Evolutionary conservation across 2,329 filamentous ascomycete genomes (phyloP), one percentile per base, ranked within the genome.

Genomic region (Chaetomiaceae sp.): DNA sequence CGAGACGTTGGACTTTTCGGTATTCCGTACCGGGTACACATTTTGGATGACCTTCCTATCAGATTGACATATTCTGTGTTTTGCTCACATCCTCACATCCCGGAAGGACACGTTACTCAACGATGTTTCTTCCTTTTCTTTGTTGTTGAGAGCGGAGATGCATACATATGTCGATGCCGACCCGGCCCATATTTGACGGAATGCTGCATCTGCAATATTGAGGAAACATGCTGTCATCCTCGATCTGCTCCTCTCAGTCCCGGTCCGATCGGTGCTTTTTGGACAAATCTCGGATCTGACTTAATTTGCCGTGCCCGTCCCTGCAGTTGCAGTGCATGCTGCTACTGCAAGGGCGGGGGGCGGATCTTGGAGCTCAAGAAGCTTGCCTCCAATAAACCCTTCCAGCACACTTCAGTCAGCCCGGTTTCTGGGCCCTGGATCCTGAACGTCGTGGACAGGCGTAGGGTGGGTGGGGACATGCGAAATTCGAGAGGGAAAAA

Each of bases 371-470:
- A n/a, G n/a, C n/a, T n/a, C n/a, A n/a, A n/a, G n/a, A n/a, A n/a
- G n/a, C n/a, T n/a, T n/a, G n/a, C n/a, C n/a, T n/a, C n/a, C n/a
- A n/a, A n/a, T n/a, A n/a, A n/a, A n/a, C n/a, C n/a, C n/a, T 33
- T 23, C n/a, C 42, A 41, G 38, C 31, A 25, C n/a, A 9, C 25
- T 48, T 48, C 53, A 51, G 55, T 33, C 50, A 57, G 48, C 50
- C 44, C 20, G 30, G 46, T 55, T 43, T 46, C 42, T 38, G 46
- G 52, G 55, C 21, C 37, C 20, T 20, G 13, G 40, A 21, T 38
- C 50, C 50, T 57, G 55, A 54, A 51, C 34, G 3, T 25, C 17
- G 25, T 27, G 25, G 10, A 21, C n/a, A 34, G 33, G 25, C 6
- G 25, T 10, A 10, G 10, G 25, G 25, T 27, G 25, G 25, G 25